Evolutionary conservation across 495 filamentous ascomycete genomes (phyloP).

Genomic region (Aspergillus sclerotioniger): DNA sequence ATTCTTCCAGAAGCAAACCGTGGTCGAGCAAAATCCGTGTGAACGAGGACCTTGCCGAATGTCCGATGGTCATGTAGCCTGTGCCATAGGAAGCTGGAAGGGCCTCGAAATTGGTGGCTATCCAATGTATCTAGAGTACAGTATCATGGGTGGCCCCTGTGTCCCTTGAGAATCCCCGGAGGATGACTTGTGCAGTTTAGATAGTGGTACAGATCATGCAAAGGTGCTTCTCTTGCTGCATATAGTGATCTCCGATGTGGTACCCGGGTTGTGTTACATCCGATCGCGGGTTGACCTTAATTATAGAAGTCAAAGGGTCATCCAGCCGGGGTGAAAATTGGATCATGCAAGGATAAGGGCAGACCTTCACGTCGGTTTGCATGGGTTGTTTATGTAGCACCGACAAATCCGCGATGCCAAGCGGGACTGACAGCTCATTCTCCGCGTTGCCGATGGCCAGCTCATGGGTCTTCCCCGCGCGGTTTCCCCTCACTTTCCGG

Average conservation of each 20-base stretch:
- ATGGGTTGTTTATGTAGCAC: too few relatives aligned
- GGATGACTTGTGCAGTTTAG: not conserved
- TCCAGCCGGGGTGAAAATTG: not conserved
- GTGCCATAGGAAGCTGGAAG: too few relatives aligned
- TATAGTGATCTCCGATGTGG: not conserved
- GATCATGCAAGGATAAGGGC: too few relatives aligned
- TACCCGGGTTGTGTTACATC: not conserved
- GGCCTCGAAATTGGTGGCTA: not conserved
- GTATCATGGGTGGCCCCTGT: not conserved
- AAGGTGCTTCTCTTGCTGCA: not conserved
- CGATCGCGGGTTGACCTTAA: not conserved
- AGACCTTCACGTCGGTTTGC: too few relatives aligned
- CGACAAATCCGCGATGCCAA: too few relatives aligned
- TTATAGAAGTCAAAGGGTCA: not conserved
- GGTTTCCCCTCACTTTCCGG: constrained; percentile 17
- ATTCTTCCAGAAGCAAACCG: not conserved
- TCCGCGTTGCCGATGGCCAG: constrained; percentile 4
- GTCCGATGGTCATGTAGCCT: too few relatives aligned
- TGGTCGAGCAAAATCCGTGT: too few relatives aligned
- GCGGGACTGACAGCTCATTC: constrained; percentile 5
- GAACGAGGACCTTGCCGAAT: too few relatives aligned
- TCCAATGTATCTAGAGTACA: not conserved
- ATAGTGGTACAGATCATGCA: not conserved
- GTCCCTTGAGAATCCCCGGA: not conserved
- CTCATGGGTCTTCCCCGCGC: constrained; percentile 5